Evolutionary conservation across 208 protist genomes (phyloP).

Genomic region (Trichomonas vaginalis): DNA sequence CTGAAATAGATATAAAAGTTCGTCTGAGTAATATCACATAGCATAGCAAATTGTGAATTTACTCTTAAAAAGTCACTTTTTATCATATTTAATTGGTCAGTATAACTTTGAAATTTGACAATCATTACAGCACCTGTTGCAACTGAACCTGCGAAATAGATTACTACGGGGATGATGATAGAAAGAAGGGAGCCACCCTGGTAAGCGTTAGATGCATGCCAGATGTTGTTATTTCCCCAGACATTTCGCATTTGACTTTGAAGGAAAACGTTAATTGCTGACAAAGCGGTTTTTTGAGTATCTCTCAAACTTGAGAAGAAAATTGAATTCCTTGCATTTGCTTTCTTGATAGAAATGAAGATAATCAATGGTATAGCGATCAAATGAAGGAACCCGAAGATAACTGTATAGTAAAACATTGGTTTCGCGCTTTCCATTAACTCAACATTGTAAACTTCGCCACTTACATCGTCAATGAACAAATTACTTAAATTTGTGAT

Average conservation of each 20-base stretch:
- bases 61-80: not conserved
- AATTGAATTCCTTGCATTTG: not conserved
- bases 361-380: not conserved
- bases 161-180: not conserved
- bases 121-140: not conserved
- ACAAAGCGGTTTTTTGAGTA: not conserved
- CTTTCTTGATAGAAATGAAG: not conserved
- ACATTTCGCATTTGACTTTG: not conserved
- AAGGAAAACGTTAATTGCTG: not conserved
- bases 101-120: not conserved
- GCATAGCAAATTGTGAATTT: not conserved
- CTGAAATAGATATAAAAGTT: not conserved
- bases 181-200: not conserved
- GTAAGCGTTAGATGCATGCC: not conserved
- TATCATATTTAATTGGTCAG: not conserved
- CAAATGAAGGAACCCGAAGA: not conserved
- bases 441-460: not conserved
- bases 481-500: not conserved
- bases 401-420: not conserved
- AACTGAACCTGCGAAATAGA: not conserved
- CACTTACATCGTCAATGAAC: not conserved
- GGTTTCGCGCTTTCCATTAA: not conserved
- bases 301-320: not conserved
- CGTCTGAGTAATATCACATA: not conserved
- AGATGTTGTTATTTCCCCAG: not conserved